These are phyloP conservation scores for Pseudogymnoascus sp. DNA, from an alignment of 2,329 filamentous ascomycete genomes.

Conservation along the genomic window DNA sequence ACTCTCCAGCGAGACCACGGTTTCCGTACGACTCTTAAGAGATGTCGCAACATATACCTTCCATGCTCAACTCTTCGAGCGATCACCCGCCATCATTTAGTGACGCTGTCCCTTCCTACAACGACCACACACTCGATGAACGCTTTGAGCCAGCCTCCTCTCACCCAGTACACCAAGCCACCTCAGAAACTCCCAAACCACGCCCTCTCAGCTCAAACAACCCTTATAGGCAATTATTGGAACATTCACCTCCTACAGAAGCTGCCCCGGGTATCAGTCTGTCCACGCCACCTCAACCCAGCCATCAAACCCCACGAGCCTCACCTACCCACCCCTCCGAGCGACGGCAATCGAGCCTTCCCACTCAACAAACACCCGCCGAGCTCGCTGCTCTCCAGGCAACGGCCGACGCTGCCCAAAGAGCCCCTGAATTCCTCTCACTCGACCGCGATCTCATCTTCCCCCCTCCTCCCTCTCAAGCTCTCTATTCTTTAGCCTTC, in stretches of 20 bases:
- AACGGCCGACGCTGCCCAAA: not conserved
- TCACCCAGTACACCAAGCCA: not conserved
- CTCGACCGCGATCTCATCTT: conserved; percentile 7
- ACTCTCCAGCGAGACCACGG: not conserved
- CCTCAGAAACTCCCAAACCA: not conserved
- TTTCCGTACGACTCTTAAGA: not conserved
- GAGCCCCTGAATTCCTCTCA: not conserved
- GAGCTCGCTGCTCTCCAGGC: not conserved
- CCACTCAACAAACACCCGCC: not conserved
- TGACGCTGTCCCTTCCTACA: not conserved
- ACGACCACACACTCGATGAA: not conserved
- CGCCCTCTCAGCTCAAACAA: conserved; percentile 1
- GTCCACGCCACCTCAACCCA: not conserved
- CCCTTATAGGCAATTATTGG: not conserved
- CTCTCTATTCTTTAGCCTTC: not conserved
- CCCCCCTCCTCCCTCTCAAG: conserved; percentile 2
- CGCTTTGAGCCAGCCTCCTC: not conserved
- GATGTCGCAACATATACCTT: not conserved
- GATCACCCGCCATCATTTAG: not conserved
- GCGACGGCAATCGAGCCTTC: not conserved
- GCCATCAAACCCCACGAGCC: not conserved
- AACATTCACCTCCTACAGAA: not conserved
- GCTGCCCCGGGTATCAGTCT: not conserved
- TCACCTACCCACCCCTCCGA: not conserved
- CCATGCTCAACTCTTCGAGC: not conserved